These are phyloP conservation scores for Colletotrichum sp. DNA, from an alignment of 2,329 filamentous ascomycete genomes.

Conservation along the genomic window DNA sequence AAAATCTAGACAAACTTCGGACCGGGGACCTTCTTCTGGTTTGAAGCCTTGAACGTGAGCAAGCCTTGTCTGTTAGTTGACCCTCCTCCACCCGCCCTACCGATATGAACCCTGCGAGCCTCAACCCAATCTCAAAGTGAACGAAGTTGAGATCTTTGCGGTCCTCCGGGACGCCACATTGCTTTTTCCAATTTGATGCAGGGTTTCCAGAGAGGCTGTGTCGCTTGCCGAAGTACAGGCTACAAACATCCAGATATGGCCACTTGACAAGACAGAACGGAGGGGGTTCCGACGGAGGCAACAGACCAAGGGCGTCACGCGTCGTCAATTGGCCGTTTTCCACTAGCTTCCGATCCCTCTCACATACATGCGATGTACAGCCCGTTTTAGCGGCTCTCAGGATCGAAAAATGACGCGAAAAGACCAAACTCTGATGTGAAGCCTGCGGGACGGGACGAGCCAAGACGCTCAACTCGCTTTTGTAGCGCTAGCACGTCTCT, in stretches of 20 bases:
- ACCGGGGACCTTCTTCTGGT: neutral
- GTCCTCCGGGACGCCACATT: neutral
- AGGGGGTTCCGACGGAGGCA: neutral
- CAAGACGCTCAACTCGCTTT: neutral
- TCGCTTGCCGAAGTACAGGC: neutral
- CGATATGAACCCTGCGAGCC: neutral
- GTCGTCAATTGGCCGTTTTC: neutral
- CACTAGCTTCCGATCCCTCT: neutral
- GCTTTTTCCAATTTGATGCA: neutral
- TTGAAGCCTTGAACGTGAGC: neutral
- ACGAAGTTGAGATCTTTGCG: neutral
- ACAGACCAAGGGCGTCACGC: neutral
- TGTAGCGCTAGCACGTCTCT: neutral
- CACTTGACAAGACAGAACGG: neutral
- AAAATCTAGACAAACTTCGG: neutral
- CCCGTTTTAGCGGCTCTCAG: neutral
- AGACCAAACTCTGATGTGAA: neutral
- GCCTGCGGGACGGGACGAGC: neutral
- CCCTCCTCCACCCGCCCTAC: neutral
- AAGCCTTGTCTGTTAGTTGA: neutral
- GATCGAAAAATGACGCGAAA: neutral
- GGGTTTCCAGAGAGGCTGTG: neutral
- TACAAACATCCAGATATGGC: neutral
- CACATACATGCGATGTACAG: neutral
- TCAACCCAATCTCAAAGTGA: neutral